phyloP scores from a whole-genome alignment of 2,329 filamentous ascomycete species.

The Aspergillus eucalypticola region DNA sequence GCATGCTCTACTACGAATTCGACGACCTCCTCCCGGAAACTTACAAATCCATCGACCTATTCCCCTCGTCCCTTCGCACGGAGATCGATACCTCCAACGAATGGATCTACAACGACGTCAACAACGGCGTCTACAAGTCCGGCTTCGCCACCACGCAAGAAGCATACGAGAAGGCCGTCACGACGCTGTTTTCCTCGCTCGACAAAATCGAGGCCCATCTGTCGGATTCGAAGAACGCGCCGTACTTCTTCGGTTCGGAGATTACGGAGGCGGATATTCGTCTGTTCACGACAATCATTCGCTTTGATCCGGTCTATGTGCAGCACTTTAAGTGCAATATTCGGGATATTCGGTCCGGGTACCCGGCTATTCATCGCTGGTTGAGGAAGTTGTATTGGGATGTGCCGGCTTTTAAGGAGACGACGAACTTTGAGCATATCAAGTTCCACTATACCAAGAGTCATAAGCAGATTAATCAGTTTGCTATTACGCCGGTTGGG shows the following conservation, averaged over 20 bases:
- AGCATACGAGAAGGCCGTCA: conserved; percentile 76
- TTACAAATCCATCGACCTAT: conserved; percentile 64
- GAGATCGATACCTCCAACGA: conserved; percentile 75
- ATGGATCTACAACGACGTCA: conserved; percentile 72
- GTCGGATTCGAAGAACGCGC: conserved; percentile 44
- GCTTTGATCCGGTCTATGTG: conserved; percentile 77
- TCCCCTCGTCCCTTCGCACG: conserved; percentile 62
- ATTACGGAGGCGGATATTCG: conserved; percentile 83
- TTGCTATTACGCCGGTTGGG: conserved; percentile 78
- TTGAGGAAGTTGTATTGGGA: conserved; percentile 84
- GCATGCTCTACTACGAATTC: conserved; percentile 84
- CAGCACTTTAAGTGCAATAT: conserved; percentile 84
- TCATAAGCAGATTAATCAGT: conserved; percentile 65
- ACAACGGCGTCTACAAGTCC: conserved; percentile 57
- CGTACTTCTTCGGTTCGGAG: conserved; percentile 72
- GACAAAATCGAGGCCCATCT: conserved; percentile 76
- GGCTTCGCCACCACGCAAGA: conserved; percentile 83
- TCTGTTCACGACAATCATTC: conserved; percentile 70
- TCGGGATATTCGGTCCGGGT: conserved; percentile 78
- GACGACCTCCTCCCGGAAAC: conserved; percentile 66
- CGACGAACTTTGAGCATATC: conserved; percentile 93
- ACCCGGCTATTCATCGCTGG: conserved; percentile 79
- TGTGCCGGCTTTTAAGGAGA: conserved; percentile 71
- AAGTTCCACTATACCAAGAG: conserved; percentile 75
- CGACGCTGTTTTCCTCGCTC: conserved; percentile 71